Evolutionary conservation across 1,284 basidiomycete species (phyloP), one percentile per base, ranked within the genome.

Genomic region (Limonomyces culmigenus): DNA sequence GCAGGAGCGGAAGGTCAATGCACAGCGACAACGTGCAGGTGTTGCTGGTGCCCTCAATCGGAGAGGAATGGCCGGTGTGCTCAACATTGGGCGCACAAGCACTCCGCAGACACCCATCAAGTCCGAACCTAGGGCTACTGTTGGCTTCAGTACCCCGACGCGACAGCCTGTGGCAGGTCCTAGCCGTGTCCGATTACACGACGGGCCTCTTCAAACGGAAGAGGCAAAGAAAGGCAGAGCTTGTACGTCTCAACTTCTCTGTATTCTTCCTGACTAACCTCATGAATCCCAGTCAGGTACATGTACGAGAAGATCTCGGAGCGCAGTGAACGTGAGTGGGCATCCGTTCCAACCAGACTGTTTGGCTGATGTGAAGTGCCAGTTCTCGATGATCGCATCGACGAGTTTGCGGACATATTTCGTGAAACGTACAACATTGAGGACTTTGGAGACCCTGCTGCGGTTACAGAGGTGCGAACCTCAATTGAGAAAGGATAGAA

Each of bases 251-350:
- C 15, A 31, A 21, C 35, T 40, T 15, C 39, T 35, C 15, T 20
- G 4, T 30, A 17, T 14, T 19, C 19, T 39, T n/a, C n/a, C 16
- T 10, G 27, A 13, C 19, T 34, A 15, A 36, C 5, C 13, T 16
- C 5, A 12, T 33, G 17, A 21, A 20, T 11, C 12, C 2, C 42
- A 87, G 83, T 91, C 59, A 72, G 81, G 19, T 95, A 95, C 54
- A 92, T 93, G 87, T 88, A 84, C 50, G 88, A 93, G 53, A 88
- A 86, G 56, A 63, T 83, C 14, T 70, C 72, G 1, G 81, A 84
- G 47, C 65, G 88, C 23, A 78, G 84, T 42, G 78, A 81, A 63
- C 73, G 85, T 85, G 47, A 40, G 55, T 45, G 2, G 27, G 23
- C 19, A n/a, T 33, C 29, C 29, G 12, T 27, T n/a, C n/a, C 8